Evolutionary conservation across 2,329 filamentous ascomycete species (phyloP), one percentile per base, ranked within the genome.

Genomic region (Tolypocladium inflatum): DNA sequence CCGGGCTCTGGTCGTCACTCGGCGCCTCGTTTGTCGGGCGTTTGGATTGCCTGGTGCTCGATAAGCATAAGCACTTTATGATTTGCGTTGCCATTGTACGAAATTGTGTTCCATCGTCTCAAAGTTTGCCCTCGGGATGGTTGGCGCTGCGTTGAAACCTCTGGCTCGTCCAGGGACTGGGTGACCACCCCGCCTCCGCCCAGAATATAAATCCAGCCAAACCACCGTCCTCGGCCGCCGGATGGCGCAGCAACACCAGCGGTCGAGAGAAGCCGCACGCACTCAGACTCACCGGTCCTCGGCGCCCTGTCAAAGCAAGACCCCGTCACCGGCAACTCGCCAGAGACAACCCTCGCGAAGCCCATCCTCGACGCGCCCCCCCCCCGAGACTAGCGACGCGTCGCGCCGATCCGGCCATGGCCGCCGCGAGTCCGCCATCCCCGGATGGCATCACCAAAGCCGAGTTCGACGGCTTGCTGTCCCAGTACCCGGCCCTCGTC

Each of bases 401-500:
- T 35, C 26, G 19, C 30, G 30, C 5, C 30, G 13, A 33, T 17
- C 9, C 48, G 21, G 17, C 41, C 41, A 61, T 61, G 56, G 42
- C 52, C 21, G n/a, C 56, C 42, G 26, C 60, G 33, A 55, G n/a
- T 8, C 19, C 53, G 4, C 37, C 38, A 0, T 53, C 62, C 17
- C 63, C 63, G 35, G 56, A 64, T 19, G 56, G 59, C 7, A 70
- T 75, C 53, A 65, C 65, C 11, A 64, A 63, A 7, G 60, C 64
- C 2, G 66, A 72, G 41, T 80, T 80, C 57, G 61, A 67, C 2
- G 57, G 64, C 35, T 58, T 73, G 2, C 64, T 80, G 38, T 60
- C 58, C n/a, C 66, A 64, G 37, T 80, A 80, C 57, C 65, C 69
- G n/a, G 52, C 66, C 41, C 61, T 79, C 13, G 68, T 81, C 42